Evolutionary conservation across 768 basidiomycete species (phyloP).

Genomic region (Tephrocybe sp.): DNA sequence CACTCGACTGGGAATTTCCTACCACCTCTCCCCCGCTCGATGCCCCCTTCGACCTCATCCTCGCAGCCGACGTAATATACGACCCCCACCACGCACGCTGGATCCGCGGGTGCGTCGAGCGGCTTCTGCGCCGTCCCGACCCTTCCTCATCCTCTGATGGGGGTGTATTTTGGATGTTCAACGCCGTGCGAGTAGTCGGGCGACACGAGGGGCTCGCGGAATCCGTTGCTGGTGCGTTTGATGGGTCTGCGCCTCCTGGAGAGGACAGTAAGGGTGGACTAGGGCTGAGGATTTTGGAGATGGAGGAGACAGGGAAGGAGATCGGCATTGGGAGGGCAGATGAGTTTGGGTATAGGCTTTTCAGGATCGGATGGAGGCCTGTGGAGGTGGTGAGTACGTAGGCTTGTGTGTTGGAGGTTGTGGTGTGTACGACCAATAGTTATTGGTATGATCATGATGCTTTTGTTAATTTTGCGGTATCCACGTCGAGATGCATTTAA

Average conservation of each 20-base stretch:
- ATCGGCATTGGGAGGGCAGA: constrained; percentile 65
- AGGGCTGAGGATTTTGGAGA: constrained; percentile 46
- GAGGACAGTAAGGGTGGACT: constrained; percentile 6
- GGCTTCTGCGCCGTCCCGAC: constrained; percentile 38
- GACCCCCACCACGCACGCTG: constrained; percentile 66
- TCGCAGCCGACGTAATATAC: constrained; percentile 83
- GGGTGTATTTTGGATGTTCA: constrained; percentile 73
- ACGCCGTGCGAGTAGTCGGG: constrained; percentile 65
- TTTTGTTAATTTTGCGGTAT: too few species aligned
- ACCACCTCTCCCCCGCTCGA: constrained; percentile 32
- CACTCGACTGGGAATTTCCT: constrained; percentile 69
- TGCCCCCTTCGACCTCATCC: constrained; percentile 60
- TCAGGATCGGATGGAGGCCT: constrained; percentile 66
- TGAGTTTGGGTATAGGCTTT: constrained; percentile 68
- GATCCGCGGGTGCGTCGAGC: constrained; percentile 64
- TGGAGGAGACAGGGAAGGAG: constrained; percentile 47
- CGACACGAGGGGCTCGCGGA: constrained; percentile 58
- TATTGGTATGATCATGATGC: too few species aligned
- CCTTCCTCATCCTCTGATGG: constrained; percentile 10
- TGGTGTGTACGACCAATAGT: too few species aligned
- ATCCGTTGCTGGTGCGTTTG: constrained; percentile 59
- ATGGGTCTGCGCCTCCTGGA: constrained; percentile 18
- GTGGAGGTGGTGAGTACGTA: neutral
- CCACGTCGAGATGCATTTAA: too few species aligned
- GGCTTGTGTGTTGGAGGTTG: neutral